phyloP scores from a whole-genome alignment of 2,329 filamentous ascomycete species.

The Fusarium hainanense region DNA sequence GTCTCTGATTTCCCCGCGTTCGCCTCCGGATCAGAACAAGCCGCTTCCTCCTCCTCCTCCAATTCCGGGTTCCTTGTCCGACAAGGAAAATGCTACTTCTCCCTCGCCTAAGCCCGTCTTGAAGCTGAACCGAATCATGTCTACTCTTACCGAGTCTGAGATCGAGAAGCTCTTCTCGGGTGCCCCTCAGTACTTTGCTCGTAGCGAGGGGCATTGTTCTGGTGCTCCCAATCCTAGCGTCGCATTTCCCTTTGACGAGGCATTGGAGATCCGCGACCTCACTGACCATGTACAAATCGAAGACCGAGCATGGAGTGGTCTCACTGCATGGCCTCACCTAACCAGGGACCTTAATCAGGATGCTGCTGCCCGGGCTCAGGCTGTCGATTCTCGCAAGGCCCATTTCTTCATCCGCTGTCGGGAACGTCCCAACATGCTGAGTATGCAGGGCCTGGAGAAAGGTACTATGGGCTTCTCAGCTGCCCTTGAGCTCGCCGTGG shows the following conservation, averaged over 20 bases:
- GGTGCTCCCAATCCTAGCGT: constrained; percentile 71
- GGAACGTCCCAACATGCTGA: constrained; percentile 77
- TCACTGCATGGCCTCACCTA: constrained; percentile 73
- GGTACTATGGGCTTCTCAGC: constrained; percentile 77
- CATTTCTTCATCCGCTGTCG: constrained; percentile 69
- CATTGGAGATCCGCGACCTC: constrained; percentile 69
- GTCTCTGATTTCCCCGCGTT: constrained; percentile 50
- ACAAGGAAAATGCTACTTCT: constrained; percentile 39
- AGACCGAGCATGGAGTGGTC: constrained; percentile 70
- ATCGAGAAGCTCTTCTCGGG: constrained; percentile 78
- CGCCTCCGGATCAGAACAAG: constrained; percentile 64
- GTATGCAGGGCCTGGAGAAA: constrained; percentile 76
- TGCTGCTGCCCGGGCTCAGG: constrained; percentile 56
- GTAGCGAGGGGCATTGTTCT: constrained; percentile 68
- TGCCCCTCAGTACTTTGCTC: constrained; percentile 77
- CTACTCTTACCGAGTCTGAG: constrained; percentile 67
- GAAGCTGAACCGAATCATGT: constrained; percentile 68
- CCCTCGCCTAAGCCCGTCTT: constrained; percentile 57
- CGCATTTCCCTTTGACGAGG: constrained; percentile 74
- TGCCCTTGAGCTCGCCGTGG: constrained; percentile 72
- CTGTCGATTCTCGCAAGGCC: constrained; percentile 59
- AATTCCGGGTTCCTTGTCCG: constrained; percentile 53
- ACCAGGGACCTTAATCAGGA: constrained; percentile 62
- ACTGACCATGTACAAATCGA: constrained; percentile 73
- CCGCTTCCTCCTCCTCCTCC: constrained; percentile 65